A percentile compares a stretch with the other conserved stretches of the same genome.
Conservation (phyloP, 768 basidiomycete genomes). For the Lactarius deliciosus region DNA sequence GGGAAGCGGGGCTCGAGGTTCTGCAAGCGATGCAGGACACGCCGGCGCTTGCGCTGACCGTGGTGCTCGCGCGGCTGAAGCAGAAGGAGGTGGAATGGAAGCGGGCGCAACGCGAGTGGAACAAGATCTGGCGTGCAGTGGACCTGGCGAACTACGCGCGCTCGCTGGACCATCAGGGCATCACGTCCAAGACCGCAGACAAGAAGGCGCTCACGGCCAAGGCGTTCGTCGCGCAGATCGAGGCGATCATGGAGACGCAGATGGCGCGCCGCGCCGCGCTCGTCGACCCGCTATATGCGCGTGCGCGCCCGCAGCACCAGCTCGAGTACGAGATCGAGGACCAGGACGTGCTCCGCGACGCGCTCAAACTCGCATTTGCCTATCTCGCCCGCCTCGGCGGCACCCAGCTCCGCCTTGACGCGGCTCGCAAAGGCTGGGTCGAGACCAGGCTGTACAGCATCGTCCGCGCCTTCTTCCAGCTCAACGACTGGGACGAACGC, state of each 20-base stretch:
- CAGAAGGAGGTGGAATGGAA: constrained; percentile 99
- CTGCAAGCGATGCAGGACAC: constrained; percentile 90
- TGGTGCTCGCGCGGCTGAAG: constrained; percentile 86
- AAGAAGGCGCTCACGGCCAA: constrained; percentile 80
- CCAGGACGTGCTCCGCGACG: constrained; percentile 76
- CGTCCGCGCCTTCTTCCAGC: constrained; percentile 65
- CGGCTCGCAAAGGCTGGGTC: constrained; percentile 73
- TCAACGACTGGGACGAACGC: constrained; percentile 27
- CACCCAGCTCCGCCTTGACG: constrained; percentile 69
- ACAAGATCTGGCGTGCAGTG: constrained; percentile 97
- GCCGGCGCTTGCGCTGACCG: constrained; percentile 83
- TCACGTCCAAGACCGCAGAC: constrained; percentile 86
- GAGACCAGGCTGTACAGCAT: constrained; percentile 80
- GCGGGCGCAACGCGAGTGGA: constrained; percentile 96
- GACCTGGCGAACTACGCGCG: constrained; percentile 93
- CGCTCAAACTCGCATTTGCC: constrained; percentile 83
- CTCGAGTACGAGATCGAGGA: constrained; percentile 78
- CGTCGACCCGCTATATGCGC: constrained; percentile 50
- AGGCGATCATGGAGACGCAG: constrained; percentile 80
- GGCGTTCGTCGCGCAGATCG: constrained; percentile 79
- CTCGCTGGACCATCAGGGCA: constrained; percentile 90
- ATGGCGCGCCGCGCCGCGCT: constrained; percentile 67
- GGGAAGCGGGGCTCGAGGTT: constrained; percentile 78
- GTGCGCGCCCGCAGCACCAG: constrained; percentile 73
- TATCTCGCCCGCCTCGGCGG: constrained; percentile 93